These are phyloP conservation scores for Strigomonas oncopelti DNA, from an alignment of 208 protist genomes.

Conservation along the genomic window DNA sequence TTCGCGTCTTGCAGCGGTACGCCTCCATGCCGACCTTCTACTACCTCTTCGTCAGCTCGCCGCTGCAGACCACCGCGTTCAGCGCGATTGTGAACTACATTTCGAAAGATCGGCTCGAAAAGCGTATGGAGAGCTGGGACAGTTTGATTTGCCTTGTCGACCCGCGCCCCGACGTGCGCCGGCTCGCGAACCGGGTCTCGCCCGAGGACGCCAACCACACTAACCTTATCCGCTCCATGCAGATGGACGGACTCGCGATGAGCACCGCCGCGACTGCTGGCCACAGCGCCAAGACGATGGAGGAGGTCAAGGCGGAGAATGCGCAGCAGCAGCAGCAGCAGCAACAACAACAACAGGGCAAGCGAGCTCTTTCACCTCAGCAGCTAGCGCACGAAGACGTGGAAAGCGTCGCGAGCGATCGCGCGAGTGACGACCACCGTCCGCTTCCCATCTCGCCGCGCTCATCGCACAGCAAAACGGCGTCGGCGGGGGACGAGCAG, in stretches of 20 bases:
- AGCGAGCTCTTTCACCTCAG: not conserved
- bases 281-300: not conserved
- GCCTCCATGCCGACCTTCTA: slow-evolving; percentile 40
- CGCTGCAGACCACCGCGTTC: slow-evolving; percentile 54
- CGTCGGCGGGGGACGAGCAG: not conserved
- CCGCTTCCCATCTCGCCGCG: not conserved
- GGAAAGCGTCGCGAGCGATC: not conserved
- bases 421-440: not conserved
- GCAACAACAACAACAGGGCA: not conserved
- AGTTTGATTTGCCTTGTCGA: slow-evolving; percentile 17
- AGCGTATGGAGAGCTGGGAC: slow-evolving; percentile 30
- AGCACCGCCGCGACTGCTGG: not conserved
- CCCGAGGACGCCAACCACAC: slow-evolving; percentile 5
- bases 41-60: slow-evolving; percentile 55
- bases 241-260: not conserved
- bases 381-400: not conserved
- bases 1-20: slow-evolving; percentile 43
- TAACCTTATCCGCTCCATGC: not conserved
- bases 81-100: slow-evolving; percentile 43
- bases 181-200: not conserved
- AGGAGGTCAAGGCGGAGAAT: not conserved
- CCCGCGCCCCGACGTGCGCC: slow-evolving; percentile 12
- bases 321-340: slow-evolving; percentile 10
- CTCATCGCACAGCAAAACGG: not conserved
- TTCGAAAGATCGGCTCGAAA: slow-evolving; percentile 25